phyloP scores from a whole-genome alignment of 2,329 filamentous ascomycete species.

The Botrytis fabae region DNA sequence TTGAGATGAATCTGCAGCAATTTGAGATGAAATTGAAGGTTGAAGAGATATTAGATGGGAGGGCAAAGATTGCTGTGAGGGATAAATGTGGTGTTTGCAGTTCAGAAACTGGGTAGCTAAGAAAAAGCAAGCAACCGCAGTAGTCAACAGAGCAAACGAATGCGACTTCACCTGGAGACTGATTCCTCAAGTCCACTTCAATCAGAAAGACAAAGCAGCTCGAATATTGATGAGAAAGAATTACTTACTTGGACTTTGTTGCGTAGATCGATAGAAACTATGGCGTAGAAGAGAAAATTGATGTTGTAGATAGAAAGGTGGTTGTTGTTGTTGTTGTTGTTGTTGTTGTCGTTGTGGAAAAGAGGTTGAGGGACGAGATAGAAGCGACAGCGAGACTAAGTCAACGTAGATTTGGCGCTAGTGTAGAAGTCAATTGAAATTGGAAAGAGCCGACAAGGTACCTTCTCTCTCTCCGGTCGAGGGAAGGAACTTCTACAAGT shows the following conservation, averaged over 20 bases:
- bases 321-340: not conserved
- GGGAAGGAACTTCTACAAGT: not conserved
- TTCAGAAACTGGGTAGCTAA: not conserved
- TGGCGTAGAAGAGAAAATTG: not conserved
- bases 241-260: not conserved
- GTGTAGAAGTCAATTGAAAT: not conserved
- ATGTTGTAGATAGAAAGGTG: not conserved
- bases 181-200: not conserved
- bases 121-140: conserved; percentile 9
- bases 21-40: not conserved
- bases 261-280: not conserved
- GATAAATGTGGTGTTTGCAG: not conserved
- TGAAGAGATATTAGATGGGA: not conserved
- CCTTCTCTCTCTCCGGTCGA: not conserved
- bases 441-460: not conserved
- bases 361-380: not conserved
- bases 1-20: not conserved
- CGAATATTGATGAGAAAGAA: not conserved
- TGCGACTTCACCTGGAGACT: not conserved
- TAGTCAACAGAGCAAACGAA: not conserved
- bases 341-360: not conserved
- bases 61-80: not conserved
- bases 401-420: not conserved
- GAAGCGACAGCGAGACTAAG: not conserved
- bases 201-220: not conserved